Percentiles rank a stretch among this genome's conserved stretches.
phyloP scores from a whole-genome alignment of 345 rosid genomes.

The Pelargonium nanum region DNA sequence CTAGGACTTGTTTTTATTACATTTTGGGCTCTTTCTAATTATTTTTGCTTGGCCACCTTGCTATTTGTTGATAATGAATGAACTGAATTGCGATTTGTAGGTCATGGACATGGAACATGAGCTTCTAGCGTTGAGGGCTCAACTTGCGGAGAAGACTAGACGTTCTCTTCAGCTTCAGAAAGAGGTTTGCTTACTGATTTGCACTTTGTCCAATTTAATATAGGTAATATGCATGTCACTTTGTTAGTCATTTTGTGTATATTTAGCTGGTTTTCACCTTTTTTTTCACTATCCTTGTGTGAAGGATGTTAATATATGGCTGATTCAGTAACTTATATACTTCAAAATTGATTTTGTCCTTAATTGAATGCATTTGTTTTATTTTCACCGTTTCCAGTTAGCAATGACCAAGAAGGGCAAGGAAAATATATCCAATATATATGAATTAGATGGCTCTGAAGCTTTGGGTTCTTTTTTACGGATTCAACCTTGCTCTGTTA shows the following conservation, averaged over 20 bases:
- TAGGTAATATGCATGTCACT: background rate
- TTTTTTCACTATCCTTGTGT: too few relatives aligned
- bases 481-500: constrained; percentile 52
- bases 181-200: constrained; percentile 34
- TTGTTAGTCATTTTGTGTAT: background rate
- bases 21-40: background rate
- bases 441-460: constrained; percentile 82
- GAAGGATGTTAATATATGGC: background rate
- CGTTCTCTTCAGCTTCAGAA: constrained; percentile 62
- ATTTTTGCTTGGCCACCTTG: background rate
- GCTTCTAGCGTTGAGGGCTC: constrained; percentile 65
- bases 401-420: constrained; percentile 51
- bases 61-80: constrained; percentile 5
- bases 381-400: constrained; percentile 31
- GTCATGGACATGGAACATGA: constrained; percentile 96
- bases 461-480: constrained; percentile 66
- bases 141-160: constrained; percentile 71
- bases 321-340: background rate
- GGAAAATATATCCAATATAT: constrained; percentile 36
- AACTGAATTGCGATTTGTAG: constrained; percentile 24
- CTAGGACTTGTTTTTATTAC: background rate
- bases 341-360: background rate
- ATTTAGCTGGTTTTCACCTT: too few relatives aligned
- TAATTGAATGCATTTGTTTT: background rate
- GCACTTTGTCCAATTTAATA: background rate